These are phyloP conservation scores for Vitis rupestris DNA, from an alignment of 164 flowering plant genomes.

Conservation along the genomic window DNA sequence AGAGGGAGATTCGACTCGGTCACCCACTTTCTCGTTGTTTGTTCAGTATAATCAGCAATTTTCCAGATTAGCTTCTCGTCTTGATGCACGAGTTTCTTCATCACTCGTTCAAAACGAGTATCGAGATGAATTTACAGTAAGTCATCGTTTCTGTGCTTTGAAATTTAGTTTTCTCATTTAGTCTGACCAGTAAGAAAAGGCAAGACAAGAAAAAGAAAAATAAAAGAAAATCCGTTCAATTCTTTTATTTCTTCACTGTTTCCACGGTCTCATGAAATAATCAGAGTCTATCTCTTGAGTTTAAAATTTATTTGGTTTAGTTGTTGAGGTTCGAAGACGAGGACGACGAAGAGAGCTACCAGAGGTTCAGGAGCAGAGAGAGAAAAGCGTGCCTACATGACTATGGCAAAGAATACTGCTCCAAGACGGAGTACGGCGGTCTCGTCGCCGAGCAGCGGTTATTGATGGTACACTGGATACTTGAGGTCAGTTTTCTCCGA, in stretches of 20 bases:
- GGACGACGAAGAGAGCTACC: conserved; percentile 75
- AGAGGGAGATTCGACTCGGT: conserved; percentile 35
- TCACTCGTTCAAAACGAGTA: conserved; percentile 18
- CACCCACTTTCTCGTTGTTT: conserved; percentile 54
- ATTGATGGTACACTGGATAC: conserved; percentile 79
- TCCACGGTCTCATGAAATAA: too few species aligned
- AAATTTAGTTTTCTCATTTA: not conserved
- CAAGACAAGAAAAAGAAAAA: too few species aligned
- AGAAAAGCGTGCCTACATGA: conserved; percentile 44
- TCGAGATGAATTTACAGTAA: conserved; percentile 36
- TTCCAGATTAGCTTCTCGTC: conserved; percentile 27
- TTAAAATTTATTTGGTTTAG: conserved; percentile 18
- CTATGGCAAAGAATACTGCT: conserved; percentile 44
- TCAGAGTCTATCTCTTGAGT: not conserved
- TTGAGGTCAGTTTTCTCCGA: conserved; percentile 46
- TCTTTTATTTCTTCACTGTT: not conserved
- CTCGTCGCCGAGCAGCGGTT: conserved; percentile 61
- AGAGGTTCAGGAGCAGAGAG: conserved; percentile 63
- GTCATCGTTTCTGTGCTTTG: not conserved
- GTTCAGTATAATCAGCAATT: conserved; percentile 51
- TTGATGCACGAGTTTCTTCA: conserved; percentile 5
- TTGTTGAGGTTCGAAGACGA: conserved; percentile 54
- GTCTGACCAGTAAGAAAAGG: not conserved
- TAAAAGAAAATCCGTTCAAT: not conserved
- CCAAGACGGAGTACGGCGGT: conserved; percentile 49